Percentiles rank a stretch among this genome's conserved stretches.
Evolutionary conservation across 2,329 filamentous ascomycete genomes (phyloP).

Genomic region (Purpureocillium takamizusanense): DNA sequence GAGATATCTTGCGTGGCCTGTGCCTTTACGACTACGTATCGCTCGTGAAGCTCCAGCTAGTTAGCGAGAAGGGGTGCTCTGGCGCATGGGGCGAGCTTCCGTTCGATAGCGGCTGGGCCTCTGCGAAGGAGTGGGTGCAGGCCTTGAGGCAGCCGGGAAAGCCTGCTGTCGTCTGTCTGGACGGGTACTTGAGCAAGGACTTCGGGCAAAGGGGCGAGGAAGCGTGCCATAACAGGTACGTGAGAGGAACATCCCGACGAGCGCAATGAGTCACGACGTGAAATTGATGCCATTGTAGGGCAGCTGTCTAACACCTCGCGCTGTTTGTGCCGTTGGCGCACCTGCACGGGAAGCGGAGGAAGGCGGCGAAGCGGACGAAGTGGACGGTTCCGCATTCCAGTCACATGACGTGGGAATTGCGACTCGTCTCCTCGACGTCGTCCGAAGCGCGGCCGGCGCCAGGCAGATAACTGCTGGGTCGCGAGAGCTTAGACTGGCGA

Average conservation of each 20-base stretch:
- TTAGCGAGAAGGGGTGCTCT: not conserved
- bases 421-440: not conserved
- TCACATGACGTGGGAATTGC: not conserved
- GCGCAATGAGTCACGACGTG: too few species aligned
- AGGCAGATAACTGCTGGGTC: not conserved
- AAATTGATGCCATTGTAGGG: not conserved
- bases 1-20: not conserved
- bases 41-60: conserved; percentile 2
- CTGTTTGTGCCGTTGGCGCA: conserved; percentile 5
- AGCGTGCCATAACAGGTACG: not conserved
- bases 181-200: conserved; percentile 2
- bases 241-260: not conserved
- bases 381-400: not conserved
- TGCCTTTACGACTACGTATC: conserved; percentile 5
- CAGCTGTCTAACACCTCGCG: conserved; percentile 3
- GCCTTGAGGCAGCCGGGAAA: not conserved
- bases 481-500: not conserved
- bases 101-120: not conserved
- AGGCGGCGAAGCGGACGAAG: not conserved
- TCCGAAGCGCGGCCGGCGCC: not conserved
- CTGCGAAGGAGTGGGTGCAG: not conserved
- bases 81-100: not conserved
- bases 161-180: not conserved
- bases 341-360: not conserved
- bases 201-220: not conserved